A percentile compares a stretch with the other conserved stretches of the same genome.
Evolutionary conservation across 352 stramenopile species (phyloP).

Genomic region (Phytophthora rubi): DNA sequence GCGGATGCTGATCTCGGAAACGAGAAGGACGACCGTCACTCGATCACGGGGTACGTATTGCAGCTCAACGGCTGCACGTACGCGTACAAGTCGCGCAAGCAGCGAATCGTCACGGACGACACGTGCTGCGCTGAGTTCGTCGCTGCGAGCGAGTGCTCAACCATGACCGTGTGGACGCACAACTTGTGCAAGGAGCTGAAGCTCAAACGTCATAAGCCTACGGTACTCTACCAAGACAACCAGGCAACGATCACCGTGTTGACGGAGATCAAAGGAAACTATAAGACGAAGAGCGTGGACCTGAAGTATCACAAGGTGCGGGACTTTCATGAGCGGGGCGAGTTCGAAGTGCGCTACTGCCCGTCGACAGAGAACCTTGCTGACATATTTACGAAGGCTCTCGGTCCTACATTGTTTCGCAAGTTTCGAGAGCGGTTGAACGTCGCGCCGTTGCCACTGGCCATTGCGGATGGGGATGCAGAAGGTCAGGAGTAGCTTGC

Average conservation of each 20-base stretch:
- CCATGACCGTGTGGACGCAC: background rate
- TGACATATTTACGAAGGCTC: background rate
- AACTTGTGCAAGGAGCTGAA: background rate
- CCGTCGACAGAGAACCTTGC: background rate
- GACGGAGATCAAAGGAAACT: background rate
- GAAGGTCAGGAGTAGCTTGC: background rate
- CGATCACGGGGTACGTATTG: background rate
- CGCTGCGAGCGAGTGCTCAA: background rate
- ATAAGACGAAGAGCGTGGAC: background rate
- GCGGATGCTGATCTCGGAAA: background rate
- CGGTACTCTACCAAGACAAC: background rate
- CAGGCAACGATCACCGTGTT: background rate
- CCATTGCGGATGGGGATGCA: background rate
- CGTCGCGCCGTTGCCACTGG: background rate
- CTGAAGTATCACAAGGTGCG: background rate
- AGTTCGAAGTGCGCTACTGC: background rate
- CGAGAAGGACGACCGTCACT: background rate
- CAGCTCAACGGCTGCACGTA: background rate
- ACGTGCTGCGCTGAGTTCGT: background rate
- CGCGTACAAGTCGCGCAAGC: background rate
- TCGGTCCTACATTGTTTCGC: background rate
- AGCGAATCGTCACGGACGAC: background rate
- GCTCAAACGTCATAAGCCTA: background rate
- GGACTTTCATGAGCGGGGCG: background rate
- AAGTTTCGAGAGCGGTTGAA: background rate